phyloP scores from a whole-genome alignment of 2,329 filamentous ascomycete genomes.

The Tolypocladium nubicola region DNA sequence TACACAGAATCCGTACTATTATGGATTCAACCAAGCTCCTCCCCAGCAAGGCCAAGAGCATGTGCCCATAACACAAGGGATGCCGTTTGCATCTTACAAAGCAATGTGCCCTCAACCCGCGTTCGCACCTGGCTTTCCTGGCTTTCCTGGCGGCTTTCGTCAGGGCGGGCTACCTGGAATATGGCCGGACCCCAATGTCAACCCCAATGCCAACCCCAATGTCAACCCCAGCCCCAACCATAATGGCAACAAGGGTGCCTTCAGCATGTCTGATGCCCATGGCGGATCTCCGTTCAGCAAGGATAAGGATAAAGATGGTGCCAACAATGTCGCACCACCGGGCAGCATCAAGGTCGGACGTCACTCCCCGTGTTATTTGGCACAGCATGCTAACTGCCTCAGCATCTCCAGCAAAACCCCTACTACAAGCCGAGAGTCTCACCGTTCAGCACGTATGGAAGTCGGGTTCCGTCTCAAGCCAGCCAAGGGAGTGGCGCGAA shows the following conservation, averaged over 20 bases:
- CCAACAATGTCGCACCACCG: constrained; percentile 20
- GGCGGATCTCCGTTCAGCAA: constrained; percentile 8
- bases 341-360: constrained; percentile 1
- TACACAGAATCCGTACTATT: constrained; percentile 29
- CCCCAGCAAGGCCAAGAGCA: constrained; percentile 10
- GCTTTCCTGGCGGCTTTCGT: constrained; percentile 4
- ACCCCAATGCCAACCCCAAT: neutral
- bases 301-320: constrained; percentile 11
- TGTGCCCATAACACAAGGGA: constrained; percentile 19
- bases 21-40: constrained; percentile 21
- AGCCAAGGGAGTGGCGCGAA: constrained; percentile 1
- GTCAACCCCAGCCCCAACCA: neutral
- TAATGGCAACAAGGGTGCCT: constrained; percentile 6
- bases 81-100: constrained; percentile 12
- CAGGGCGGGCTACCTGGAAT: neutral
- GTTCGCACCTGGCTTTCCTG: constrained; percentile 7
- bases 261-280: constrained; percentile 4
- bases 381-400: neutral
- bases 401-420: constrained; percentile 12
- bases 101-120: constrained; percentile 11
- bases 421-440: constrained; percentile 13
- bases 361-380: neutral
- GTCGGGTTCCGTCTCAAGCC: constrained; percentile 1
- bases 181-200: neutral
- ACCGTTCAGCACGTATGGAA: constrained; percentile 10